Base-by-base conservation (phyloP, 2,329 filamentous ascomycete species). In the Colletotrichum acutatum region DNA sequence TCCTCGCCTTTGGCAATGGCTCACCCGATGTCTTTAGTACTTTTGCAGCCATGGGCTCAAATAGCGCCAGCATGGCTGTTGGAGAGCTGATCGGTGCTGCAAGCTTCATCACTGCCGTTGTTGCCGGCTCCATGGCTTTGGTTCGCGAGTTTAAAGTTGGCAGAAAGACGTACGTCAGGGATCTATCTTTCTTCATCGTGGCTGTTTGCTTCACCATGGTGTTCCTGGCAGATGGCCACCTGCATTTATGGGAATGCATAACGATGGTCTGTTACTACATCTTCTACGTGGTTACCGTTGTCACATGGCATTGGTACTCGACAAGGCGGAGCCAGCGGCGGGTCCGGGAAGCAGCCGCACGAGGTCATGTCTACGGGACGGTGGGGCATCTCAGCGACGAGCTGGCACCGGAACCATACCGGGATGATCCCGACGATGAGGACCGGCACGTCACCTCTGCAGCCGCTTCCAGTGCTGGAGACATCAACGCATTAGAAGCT, bases 11-110 rank as follows among this genome's bases (percentile, higher is more conserved):
- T 83, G 97, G 97, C 76, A 99, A 99, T 85, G 97, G 97, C 65
- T 98, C 96, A 74, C 97, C 97, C 2, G 97, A 99, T 83, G 95
- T 99, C 58, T 99, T 99, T 83, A 98, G 95, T 76, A 99, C 97
- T 2, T 98, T 99, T 84, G 97, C 97, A 19, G 97, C 97, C 77
- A 98, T 99, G 95, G 92, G 92, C 79, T 98, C 95, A 28, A 95
- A 98, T 79, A 98, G 95, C 80, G 96, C 96, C n/a, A 97, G 95
- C 84, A 90, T 99, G 87, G 97, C 97, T 1, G 91, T 99, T 53
- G 97, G 97, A 58, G 97, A 99, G 84, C 87, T 99, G 63, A 95
- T 99, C 66, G 97, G 97, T 42, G 97, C 97, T 12, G 97, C 97
- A 42, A 92, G 94, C 75, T 99, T 99, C 84, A 99, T 99, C 82